Conservation (phyloP, 441 rosid species). For the Erodium texanum region DNA sequence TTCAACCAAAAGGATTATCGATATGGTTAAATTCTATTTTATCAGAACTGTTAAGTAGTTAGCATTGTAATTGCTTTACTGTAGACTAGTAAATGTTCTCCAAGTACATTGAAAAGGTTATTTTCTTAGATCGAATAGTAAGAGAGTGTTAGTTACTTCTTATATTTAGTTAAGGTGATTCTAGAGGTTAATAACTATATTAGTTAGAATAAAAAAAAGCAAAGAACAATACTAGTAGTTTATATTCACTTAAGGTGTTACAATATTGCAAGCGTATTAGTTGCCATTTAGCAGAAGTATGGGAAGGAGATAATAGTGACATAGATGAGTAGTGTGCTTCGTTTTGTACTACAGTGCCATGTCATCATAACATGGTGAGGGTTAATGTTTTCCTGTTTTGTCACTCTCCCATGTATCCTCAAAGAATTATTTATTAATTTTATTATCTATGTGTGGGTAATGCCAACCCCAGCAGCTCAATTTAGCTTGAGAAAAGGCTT, state of each 20-base stretch:
- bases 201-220: no score
- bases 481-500: neutral
- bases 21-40: neutral
- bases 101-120: neutral
- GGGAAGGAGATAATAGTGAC: slow-evolving; percentile 8
- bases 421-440: neutral
- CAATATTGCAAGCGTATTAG: neutral
- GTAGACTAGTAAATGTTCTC: neutral
- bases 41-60: slow-evolving; percentile 4
- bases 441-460: neutral
- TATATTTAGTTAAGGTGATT: neutral
- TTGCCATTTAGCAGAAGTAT: neutral
- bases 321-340: neutral
- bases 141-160: neutral
- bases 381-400: neutral
- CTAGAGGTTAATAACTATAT: slow-evolving; percentile 6
- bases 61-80: neutral
- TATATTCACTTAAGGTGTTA: neutral
- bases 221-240: no score
- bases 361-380: neutral
- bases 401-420: neutral
- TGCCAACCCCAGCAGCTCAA: neutral
- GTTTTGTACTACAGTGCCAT: neutral
- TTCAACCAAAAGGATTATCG: neutral
- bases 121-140: neutral